Evolutionary conservation across 129 eudicot genomes (phyloP), one percentile per base, ranked within the genome.

Genomic region (Centella asiatica): DNA sequence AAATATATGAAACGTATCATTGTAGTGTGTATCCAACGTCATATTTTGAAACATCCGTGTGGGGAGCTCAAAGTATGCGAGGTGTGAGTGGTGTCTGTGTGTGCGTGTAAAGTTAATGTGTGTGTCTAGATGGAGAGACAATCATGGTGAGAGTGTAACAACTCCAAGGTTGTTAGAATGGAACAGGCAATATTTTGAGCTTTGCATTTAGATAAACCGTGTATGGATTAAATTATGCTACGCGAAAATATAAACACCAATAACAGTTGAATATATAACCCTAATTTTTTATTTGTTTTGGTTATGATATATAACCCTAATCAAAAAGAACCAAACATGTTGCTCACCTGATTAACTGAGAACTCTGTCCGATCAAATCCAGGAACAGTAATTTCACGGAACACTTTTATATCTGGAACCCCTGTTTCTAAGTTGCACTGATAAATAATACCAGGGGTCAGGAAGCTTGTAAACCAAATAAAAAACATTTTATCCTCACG

Each of bases 401-500:
- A 80, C 44, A 84, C 65, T 34, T 53, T 85, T 75, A 80, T 34
- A n/a, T 80, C 66, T 18, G 96, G 99, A 52, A 65, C 81, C 24
- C 44, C 77, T 23, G 66, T 53, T 28, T 69, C 66, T 59, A 93
- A 64, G 58, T 85, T 72, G 56, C 77, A 87, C 27, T 67, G 80
- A 73, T 87, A 93, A 36, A 85, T 77, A 7, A 80, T 81, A 20
- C 95, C 94, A 0, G 95, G 94, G 68, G 78, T 77, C 34, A 93
- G 88, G 64, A 87, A 93, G 80, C 95, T 93, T 29, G 83, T 77
- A 67, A 87, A 76, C 58, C 81, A 77, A 37, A 87, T 59, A 62
- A 93, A 93, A 62, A 83, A 47, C 27, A 53, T 55, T 63, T 28
- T 78, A 61, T 93, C 90, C 58, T 87, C 67, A 2, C 99, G 85